Conservation (phyloP, 148 eudicot species). For the Chenopodium suecicum region DNA sequence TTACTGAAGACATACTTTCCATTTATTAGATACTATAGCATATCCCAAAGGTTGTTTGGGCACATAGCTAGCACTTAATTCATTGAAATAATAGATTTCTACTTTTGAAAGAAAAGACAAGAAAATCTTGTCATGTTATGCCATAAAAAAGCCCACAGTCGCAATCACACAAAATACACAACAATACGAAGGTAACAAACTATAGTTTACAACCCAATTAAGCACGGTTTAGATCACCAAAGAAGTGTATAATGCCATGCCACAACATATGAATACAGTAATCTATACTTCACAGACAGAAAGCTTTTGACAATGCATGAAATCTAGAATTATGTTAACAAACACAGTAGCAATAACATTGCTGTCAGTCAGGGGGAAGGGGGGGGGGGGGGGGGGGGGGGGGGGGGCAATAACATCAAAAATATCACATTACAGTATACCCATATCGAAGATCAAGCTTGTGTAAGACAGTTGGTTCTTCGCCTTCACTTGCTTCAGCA, state of each 20-base stretch:
- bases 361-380: no score
- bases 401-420: neutral
- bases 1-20: neutral
- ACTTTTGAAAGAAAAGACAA: no score
- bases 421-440: conserved; percentile 39
- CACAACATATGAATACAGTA: no score
- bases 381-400: no score
- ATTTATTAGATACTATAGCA: neutral
- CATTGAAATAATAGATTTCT: neutral
- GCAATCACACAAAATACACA: neutral
- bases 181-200: neutral
- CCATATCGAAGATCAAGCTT: conserved; percentile 97
- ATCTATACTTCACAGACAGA: neutral
- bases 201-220: neutral
- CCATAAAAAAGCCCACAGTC: neutral
- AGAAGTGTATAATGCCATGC: no score
- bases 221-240: neutral
- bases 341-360: neutral
- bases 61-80: neutral
- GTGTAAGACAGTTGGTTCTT: conserved; percentile 67
- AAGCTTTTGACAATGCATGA: conserved; percentile 5
- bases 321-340: neutral
- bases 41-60: neutral
- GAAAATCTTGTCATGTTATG: neutral
- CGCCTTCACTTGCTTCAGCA: conserved; percentile 69